These are phyloP conservation scores for Mucor velutinosus DNA, from an alignment of 371 early-diverging fungal genomes.

Conservation along the genomic window DNA sequence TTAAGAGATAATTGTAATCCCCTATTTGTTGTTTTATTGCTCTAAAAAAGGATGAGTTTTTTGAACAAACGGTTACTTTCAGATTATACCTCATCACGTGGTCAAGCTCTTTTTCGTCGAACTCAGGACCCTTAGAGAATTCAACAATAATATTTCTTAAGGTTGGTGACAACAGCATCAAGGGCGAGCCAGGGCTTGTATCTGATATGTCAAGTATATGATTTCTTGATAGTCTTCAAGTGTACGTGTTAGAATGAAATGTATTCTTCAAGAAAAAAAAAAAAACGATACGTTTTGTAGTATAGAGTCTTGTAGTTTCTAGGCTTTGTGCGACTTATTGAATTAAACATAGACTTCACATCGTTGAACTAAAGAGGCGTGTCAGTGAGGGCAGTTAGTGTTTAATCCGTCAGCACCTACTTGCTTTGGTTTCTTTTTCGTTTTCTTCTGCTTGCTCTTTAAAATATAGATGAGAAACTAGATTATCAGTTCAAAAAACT, in stretches of 20 bases:
- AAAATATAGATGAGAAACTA: constrained; percentile 14
- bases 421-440: constrained; percentile 6
- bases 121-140: constrained; percentile 17
- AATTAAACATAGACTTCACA: constrained; percentile 9
- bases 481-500: constrained; percentile 16
- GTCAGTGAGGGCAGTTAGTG: constrained; percentile 20
- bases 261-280: constrained; percentile 12
- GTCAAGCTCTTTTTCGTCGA: constrained; percentile 14
- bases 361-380: constrained; percentile 16
- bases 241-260: constrained; percentile 20
- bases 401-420: constrained; percentile 13
- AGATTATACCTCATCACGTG: constrained; percentile 11
- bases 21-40: constrained; percentile 11
- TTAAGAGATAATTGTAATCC: constrained; percentile 13
- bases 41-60: constrained; percentile 21
- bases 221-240: constrained; percentile 19
- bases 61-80: constrained; percentile 17
- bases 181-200: constrained; percentile 13
- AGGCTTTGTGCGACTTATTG: constrained; percentile 16
- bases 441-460: constrained; percentile 10
- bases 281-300: constrained; percentile 18
- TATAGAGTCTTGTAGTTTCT: constrained; percentile 3
- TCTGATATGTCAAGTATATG: constrained; percentile 19
- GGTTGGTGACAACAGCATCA: constrained; percentile 11
- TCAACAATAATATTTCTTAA: constrained; percentile 13